Base-by-base conservation (phyloP, 129 eudicot genomes). In the Chrysanthemum seticuspe region DNA sequence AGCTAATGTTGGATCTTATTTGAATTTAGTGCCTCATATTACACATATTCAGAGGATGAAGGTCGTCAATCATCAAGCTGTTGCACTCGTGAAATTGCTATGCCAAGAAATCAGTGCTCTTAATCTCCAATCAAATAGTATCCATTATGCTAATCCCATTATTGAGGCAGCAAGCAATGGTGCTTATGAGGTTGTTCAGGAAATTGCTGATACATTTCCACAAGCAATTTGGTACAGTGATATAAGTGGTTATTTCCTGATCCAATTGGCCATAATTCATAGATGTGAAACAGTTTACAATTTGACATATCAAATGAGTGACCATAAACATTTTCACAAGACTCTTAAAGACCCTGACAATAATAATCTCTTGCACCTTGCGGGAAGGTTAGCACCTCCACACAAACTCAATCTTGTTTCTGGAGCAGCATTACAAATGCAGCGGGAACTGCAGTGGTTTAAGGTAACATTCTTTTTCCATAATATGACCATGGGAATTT, bases 381-480 rank as follows among this genome's bases (percentile, higher is more conserved):
- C 81, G 15, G 87, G 78, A 61, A 70, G 45, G 44, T 58, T 83
- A 27, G 83, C 83, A 12, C 83, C 87, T 70, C 67, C 64, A 5
- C 75, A 79, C 18, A 79, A 83, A 44, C 83, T 83, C 23, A 59
- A 79, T 60, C 87, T 79, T 44, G 81, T 83, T 54, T 71, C 87
- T 51, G 87, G 87, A 25, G 81, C 87, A 71, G 83, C 87, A 6
- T 73, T 83, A 59, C 87, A 83, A 53, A 83, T 83, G 87, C 87
- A 83, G 40, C 80, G 78, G 1, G 87, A 83, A 62, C 49, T 83
- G 69, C 83, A 83, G 13, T 83, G 87, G 87, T 83, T 74, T 66
- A 74, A 83, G 87, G 87, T 83, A 78, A 58, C 14, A 45, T 62
- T 34, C 34, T 36, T 14, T 6, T 63, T 3, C 6, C 15, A 63